These are phyloP conservation scores for Galeopsis tetrahit DNA, from an alignment of 257 asterid genomes.

Conservation along the genomic window DNA sequence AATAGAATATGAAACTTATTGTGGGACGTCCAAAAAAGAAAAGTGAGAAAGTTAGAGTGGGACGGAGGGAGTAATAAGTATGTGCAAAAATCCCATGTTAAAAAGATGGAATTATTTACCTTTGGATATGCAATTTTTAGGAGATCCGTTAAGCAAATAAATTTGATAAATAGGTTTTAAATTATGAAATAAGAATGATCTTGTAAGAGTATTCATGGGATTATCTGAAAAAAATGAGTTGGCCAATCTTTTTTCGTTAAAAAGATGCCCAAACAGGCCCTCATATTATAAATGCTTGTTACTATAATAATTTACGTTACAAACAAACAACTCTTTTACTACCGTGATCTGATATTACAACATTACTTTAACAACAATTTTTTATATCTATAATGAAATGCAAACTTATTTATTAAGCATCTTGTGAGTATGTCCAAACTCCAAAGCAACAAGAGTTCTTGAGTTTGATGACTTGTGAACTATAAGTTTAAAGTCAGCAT, in stretches of 20 bases:
- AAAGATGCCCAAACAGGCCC: too few species aligned
- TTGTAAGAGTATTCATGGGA: neutral
- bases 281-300: neutral
- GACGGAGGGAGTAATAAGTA: neutral
- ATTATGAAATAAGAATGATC: neutral
- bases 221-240: too few species aligned
- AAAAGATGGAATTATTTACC: constrained; percentile 12
- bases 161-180: neutral
- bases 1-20: too few species aligned
- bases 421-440: neutral
- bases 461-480: neutral
- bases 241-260: neutral
- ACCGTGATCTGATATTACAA: too few species aligned
- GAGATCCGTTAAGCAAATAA: neutral
- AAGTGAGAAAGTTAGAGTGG: too few species aligned
- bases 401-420: neutral
- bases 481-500: neutral
- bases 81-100: neutral
- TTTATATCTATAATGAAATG: neutral
- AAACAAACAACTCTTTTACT: neutral
- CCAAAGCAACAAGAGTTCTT: constrained; percentile 15
- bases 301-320: neutral
- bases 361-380: neutral
- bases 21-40: too few species aligned
- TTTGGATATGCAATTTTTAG: constrained; percentile 9